Percentiles rank a stretch among this genome's conserved stretches.
Evolutionary conservation across 768 basidiomycete species (phyloP).

Genomic region (Tricholomella constricta): DNA sequence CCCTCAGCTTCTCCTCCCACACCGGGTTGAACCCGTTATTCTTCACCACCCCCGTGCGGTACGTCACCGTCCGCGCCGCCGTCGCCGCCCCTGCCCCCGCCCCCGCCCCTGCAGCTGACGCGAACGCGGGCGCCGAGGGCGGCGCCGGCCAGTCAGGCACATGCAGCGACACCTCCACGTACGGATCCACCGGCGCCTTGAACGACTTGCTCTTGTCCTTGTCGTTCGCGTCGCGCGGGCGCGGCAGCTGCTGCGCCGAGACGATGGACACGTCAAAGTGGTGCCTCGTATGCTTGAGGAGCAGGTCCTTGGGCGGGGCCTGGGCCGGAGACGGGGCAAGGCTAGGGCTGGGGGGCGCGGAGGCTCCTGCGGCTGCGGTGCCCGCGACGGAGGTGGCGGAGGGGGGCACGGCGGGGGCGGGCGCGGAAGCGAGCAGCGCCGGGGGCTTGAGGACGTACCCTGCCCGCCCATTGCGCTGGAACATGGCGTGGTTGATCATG

Average conservation of each 20-base stretch:
- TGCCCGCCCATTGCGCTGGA: conserved; percentile 83
- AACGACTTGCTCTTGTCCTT: conserved; percentile 67
- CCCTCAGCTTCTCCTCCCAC: conserved; percentile 73
- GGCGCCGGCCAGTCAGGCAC: conserved; percentile 70
- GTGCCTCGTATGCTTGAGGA: conserved; percentile 59
- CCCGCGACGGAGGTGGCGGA: neutral
- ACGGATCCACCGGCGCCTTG: conserved; percentile 66
- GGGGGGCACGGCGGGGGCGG: neutral
- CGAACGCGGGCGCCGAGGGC: conserved; percentile 17
- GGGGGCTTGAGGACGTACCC: conserved; percentile 93
- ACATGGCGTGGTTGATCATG: conserved; percentile 96
- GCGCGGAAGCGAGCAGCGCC: conserved; percentile 56
- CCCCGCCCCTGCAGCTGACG: conserved; percentile 5
- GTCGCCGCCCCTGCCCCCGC: conserved; percentile 21
- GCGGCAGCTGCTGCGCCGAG: conserved; percentile 75
- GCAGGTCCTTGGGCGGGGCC: conserved; percentile 53
- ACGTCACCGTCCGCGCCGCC: conserved; percentile 48
- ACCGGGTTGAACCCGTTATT: conserved; percentile 94
- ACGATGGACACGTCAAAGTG: conserved; percentile 58
- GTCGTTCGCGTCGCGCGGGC: conserved; percentile 68
- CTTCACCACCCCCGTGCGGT: conserved; percentile 69
- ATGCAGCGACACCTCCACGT: conserved; percentile 67
- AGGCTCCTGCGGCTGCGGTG: neutral
- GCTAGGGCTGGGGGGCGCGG: neutral
- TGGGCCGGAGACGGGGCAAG: neutral